Evolutionary conservation across 2,329 filamentous ascomycete species (phyloP).

Genomic region (Podosphaera xanthii): DNA sequence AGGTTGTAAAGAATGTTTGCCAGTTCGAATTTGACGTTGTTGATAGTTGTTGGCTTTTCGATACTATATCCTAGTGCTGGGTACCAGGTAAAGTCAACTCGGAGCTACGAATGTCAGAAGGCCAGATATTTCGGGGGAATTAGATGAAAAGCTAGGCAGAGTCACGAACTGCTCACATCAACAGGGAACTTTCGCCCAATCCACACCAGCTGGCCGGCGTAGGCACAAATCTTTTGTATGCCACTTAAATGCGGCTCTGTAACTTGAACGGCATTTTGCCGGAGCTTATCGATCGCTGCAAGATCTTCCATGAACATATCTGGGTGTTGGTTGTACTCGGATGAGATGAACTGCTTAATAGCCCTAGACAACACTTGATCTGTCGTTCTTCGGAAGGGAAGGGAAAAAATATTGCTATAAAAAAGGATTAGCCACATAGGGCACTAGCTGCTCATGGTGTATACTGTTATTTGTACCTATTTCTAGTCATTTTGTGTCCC

Average conservation of each 20-base stretch:
- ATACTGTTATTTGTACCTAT: too few species aligned
- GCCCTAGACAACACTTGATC: conserved; percentile 56
- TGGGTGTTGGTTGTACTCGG: conserved; percentile 95
- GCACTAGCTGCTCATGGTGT: too few species aligned
- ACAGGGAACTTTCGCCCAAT: conserved; percentile 89
- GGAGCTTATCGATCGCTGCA: conserved; percentile 60
- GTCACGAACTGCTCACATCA: conserved; percentile 36
- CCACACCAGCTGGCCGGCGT: conserved; percentile 84
- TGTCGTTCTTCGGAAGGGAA: conserved; percentile 67
- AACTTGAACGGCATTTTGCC: conserved; percentile 69
- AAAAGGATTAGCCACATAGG: too few species aligned
- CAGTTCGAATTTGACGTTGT: conserved; percentile 59
- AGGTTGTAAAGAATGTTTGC: conserved; percentile 88
- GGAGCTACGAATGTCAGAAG: conserved; percentile 34
- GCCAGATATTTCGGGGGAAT: background rate
- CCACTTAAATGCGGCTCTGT: conserved; percentile 74
- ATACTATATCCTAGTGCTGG: conserved; percentile 78
- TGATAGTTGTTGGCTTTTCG: conserved; percentile 42
- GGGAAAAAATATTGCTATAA: conserved; percentile 16
- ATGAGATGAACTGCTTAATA: conserved; percentile 86
- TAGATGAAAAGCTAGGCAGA: background rate
- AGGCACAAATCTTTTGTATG: conserved; percentile 67
- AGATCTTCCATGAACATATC: conserved; percentile 89
- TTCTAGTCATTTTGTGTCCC: too few species aligned
- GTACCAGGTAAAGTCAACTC: conserved; percentile 92